phyloP scores from a whole-genome alignment of 2,329 filamentous ascomycete species.

The Fusarium xyrophilum region DNA sequence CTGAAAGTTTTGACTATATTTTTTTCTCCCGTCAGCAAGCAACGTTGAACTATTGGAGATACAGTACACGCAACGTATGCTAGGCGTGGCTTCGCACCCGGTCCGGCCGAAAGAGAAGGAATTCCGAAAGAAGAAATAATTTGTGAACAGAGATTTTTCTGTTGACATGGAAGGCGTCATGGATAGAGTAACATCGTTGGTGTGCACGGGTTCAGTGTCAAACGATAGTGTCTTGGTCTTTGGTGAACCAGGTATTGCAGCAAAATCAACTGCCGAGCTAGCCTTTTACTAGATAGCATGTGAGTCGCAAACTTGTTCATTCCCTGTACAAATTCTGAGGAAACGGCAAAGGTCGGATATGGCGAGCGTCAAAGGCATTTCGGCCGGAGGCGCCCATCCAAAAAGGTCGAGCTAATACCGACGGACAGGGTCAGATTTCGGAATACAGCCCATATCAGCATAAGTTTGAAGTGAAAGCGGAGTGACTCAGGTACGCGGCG shows the following conservation, averaged over 20 bases:
- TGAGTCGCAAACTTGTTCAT: not conserved
- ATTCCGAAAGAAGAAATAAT: constrained; percentile 13
- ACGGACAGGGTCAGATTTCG: constrained; percentile 4
- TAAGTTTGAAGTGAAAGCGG: constrained; percentile 11
- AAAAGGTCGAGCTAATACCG: constrained; percentile 12
- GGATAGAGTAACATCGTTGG: constrained; percentile 26
- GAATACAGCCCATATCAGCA: constrained; percentile 17
- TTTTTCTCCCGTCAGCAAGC: not conserved
- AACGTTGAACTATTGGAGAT: not conserved
- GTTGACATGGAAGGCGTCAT: constrained; percentile 6
- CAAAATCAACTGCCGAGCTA: constrained; percentile 19
- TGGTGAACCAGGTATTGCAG: constrained; percentile 12
- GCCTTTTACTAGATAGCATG: not conserved
- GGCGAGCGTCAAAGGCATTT: constrained; percentile 1
- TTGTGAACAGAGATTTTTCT: constrained; percentile 14
- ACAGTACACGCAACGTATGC: not conserved
- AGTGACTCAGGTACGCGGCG: constrained; percentile 17
- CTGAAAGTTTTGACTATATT: not conserved
- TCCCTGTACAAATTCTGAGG: constrained; percentile 6
- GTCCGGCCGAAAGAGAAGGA: constrained; percentile 13
- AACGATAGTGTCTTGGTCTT: constrained; percentile 25
- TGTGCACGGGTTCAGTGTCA: constrained; percentile 10
- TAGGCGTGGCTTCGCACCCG: constrained; percentile 9
- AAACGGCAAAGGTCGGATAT: constrained; percentile 11
- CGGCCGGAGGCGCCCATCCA: constrained; percentile 21